phyloP scores from a whole-genome alignment of 129 eudicot species.

The Chrysanthemum seticuspe region DNA sequence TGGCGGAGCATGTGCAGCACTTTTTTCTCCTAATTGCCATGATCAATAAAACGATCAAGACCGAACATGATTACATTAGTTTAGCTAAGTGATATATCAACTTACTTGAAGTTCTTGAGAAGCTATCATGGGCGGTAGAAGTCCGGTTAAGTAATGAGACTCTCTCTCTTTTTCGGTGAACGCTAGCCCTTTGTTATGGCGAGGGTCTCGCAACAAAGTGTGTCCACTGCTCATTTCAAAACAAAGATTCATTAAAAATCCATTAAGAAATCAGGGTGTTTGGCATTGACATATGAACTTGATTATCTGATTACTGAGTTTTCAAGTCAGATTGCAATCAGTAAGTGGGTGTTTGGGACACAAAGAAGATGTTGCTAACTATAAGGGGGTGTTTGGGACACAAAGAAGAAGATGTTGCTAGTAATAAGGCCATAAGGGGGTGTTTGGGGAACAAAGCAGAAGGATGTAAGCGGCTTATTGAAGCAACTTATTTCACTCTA shows the following conservation, averaged over 20 bases:
- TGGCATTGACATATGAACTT: no score
- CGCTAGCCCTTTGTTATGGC: constrained; percentile 84
- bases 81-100: neutral
- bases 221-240: constrained; percentile 47
- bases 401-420: neutral
- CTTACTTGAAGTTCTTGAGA: constrained; percentile 75
- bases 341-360: neutral
- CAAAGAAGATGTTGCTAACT: neutral
- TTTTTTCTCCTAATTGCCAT: constrained; percentile 60
- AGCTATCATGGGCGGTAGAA: constrained; percentile 68
- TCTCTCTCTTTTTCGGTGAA: constrained; percentile 76
- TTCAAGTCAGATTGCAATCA: no score
- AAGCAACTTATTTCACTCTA: no score
- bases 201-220: constrained; percentile 74
- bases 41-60: neutral
- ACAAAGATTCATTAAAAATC: no score
- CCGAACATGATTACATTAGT: neutral
- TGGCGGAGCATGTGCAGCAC: constrained; percentile 64
- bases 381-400: neutral
- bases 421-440: no score
- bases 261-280: no score
- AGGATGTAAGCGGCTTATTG: no score
- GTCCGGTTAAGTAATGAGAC: constrained; percentile 76
- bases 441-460: no score
- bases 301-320: no score